Conservation (phyloP, 2,329 filamentous ascomycete genomes). For the Penicillium aurantiogriseum region DNA sequence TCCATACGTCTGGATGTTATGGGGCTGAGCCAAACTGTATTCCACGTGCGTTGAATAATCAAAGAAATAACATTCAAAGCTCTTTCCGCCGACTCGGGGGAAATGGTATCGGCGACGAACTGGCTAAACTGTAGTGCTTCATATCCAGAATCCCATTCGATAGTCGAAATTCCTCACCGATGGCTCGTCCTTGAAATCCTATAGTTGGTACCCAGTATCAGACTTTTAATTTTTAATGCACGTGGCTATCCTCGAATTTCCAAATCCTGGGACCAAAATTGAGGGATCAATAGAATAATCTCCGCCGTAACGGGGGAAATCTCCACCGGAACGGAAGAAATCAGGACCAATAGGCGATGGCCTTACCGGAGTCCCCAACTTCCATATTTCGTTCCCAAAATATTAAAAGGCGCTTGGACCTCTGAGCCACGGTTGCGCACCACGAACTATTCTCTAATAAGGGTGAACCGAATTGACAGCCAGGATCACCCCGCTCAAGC, state of each 20-base stretch:
- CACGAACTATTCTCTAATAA: neutral
- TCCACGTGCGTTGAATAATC: neutral
- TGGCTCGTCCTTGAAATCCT: neutral
- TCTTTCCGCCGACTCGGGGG: neutral
- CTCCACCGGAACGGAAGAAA: too few species aligned
- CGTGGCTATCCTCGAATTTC: neutral
- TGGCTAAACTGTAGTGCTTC: neutral
- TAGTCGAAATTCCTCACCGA: neutral
- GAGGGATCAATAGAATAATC: neutral
- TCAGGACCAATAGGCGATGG: neutral
- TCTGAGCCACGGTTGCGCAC: neutral
- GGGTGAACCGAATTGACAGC: slow-evolving; percentile 12
- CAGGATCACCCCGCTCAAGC: slow-evolving; percentile 8
- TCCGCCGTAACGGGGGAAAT: neutral
- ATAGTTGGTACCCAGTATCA: neutral
- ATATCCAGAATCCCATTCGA: neutral
- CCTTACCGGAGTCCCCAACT: neutral
- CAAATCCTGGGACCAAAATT: neutral
- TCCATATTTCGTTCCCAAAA: neutral
- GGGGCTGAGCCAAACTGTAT: neutral
- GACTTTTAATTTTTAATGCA: neutral
- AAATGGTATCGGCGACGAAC: too few species aligned
- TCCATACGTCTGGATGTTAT: neutral
- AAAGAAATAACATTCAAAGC: neutral
- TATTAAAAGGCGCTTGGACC: slow-evolving; percentile 8